Base-by-base conservation (phyloP, 192 early-diverging fungal species). In the Coemansia sp. region DNA sequence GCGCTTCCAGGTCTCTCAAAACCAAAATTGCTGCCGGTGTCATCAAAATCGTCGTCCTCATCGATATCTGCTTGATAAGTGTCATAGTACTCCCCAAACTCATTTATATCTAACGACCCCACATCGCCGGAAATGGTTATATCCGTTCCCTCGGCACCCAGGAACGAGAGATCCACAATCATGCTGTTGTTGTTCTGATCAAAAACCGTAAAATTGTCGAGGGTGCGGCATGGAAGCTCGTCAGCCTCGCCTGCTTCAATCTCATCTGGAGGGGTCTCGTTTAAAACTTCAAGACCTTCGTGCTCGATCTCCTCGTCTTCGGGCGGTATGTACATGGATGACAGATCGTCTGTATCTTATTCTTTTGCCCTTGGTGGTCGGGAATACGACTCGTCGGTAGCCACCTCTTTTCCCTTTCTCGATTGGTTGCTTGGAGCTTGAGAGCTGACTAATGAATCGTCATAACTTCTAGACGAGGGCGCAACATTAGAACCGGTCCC, bases 151-250 rank as follows among this genome's bases (percentile, higher is more conserved):
- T 82, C 81, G n/a, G 64, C 59, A 32, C 81, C 85, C n/a, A 86
- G 54, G 19, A 82, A 76, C n/a, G 81, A 80, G 13, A 86, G 60
- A 12, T 79, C 70, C 2, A 73, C 47, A n/a, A 84, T 40, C 21
- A 13, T 18, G 45, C 84, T 83, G 13, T 64, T 60, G 56, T 60
- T 5, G 36, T 64, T 58, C 41, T 72, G 58, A 60, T 87, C 83
- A 61, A 73, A 87, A 15, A 86, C 63, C 6, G 85, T 72, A 77
- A 88, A 88, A 65, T 86, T 68, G 56, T 86, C 77, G 18, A 88
- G 67, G 9, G 67, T 71, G 22, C 87, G 84, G 41, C 84, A 84
- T 0, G 85, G 85, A 13, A 84, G 48, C 21, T 78, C 72, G 22
- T 74, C 76, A 22, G 15, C 63, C 8, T 41, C 43, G 39, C 70